Evolutionary conservation across 2,329 filamentous ascomycete species (phyloP), one percentile per base, ranked within the genome.

Genomic region (Ceratocystis albifundus): DNA sequence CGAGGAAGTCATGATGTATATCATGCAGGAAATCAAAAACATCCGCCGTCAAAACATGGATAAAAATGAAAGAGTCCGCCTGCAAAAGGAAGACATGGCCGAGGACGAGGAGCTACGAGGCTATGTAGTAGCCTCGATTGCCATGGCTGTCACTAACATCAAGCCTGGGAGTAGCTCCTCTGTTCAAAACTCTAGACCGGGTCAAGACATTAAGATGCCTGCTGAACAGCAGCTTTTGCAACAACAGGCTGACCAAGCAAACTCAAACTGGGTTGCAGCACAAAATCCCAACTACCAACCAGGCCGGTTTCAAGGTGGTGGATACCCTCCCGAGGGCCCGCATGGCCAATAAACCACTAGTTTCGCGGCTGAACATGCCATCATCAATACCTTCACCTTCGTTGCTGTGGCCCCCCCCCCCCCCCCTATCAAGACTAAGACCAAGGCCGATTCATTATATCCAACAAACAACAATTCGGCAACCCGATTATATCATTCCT

Each of bases 1-100:
- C 0, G 94, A 99, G 75, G 89, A 94, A 69, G 93, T 96, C 4
- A 81, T 97, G 69, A 82, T 96, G 17, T 92, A 92, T 79, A 90
- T 96, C 69, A 88, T 94, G 77, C 87, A 92, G 71, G 94, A 97
- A 78, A 94, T 99, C 73, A 89, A 89, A 72, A 84, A 85, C 69
- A 84, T 93, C 72, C 88, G 93, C 72, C 86, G 94, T 64, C 82
- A 85, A 72, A 92, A 95, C 76, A 84, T 96, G 81, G 81, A 82
- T 74, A 96, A 96, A 78, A 87, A 93, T 20, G 87, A 95, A 71
- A 87, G 89, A 68, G 92, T 91, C 76, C 82, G 84, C 53, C 79
- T 94, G 15, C 87, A 92, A 74, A 90, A 89, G 74, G 89, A 94
- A 74, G 89, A 94, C 74, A 82, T 84, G 70, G 80, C 80, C 61